phyloP scores from a whole-genome alignment of 2,329 filamentous ascomycete genomes.

The Clathrospora elynae region DNA sequence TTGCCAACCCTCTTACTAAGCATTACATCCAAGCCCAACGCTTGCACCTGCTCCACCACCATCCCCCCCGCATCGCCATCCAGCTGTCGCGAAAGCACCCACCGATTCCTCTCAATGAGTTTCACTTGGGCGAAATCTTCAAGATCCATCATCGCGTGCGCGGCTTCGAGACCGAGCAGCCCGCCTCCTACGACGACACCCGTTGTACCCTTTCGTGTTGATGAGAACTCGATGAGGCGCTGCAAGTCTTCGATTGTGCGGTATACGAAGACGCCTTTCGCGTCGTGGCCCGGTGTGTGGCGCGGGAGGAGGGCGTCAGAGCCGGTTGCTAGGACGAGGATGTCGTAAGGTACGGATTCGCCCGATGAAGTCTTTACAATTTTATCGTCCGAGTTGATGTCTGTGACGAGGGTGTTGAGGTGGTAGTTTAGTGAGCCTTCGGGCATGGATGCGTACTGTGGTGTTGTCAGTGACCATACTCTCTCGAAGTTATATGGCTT shows the following conservation, averaged over 20 bases:
- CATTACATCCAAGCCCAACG: constrained; percentile 79
- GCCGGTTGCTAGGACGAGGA: constrained; percentile 82
- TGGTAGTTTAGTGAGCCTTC: constrained; percentile 74
- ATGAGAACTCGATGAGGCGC: constrained; percentile 74
- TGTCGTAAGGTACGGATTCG: constrained; percentile 73
- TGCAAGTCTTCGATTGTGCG: constrained; percentile 82
- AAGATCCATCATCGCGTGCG: constrained; percentile 89
- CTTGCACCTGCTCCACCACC: constrained; percentile 79
- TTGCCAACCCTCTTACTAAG: constrained; percentile 75
- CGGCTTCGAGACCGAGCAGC: constrained; percentile 82
- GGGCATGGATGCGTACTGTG: constrained; percentile 68
- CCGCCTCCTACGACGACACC: constrained; percentile 84
- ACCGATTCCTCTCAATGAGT: constrained; percentile 79
- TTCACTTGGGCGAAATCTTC: constrained; percentile 74
- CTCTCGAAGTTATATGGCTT: no score
- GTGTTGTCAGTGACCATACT: constrained; percentile 6
- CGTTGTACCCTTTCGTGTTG: constrained; percentile 67
- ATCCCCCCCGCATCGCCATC: constrained; percentile 80
- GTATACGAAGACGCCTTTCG: constrained; percentile 86
- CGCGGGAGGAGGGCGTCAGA: constrained; percentile 78
- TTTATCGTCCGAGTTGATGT: constrained; percentile 68
- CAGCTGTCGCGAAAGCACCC: constrained; percentile 81
- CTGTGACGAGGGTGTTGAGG: constrained; percentile 74
- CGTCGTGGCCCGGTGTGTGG: constrained; percentile 77
- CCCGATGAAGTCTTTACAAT: constrained; percentile 72